Evolutionary conservation across 441 rosid species (phyloP).

Genomic region (Eutrema salsugineum): DNA sequence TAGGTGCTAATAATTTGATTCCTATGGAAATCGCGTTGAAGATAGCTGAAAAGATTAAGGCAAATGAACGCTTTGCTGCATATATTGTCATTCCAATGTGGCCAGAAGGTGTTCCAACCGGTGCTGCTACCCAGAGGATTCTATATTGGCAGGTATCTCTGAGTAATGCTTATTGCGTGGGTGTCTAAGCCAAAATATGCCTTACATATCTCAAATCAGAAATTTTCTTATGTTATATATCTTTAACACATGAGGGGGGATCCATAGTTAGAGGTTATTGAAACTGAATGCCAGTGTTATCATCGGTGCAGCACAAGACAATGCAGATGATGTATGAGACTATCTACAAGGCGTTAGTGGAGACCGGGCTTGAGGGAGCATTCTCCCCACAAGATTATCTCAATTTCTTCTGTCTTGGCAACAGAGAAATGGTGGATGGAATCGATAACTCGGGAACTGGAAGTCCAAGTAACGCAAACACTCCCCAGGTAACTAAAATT

Average conservation of each 20-base stretch:
- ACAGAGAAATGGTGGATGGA: slow-evolving; percentile 55
- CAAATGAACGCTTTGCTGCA: slow-evolving; percentile 90
- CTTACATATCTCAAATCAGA: not conserved
- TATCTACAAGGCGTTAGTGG: slow-evolving; percentile 71
- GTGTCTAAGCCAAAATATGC: not conserved
- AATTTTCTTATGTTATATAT: not conserved
- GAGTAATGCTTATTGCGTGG: not conserved
- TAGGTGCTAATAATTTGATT: slow-evolving; percentile 93
- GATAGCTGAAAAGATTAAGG: slow-evolving; percentile 89
- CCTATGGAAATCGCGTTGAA: slow-evolving; percentile 99
- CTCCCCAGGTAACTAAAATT: slow-evolving; percentile 67
- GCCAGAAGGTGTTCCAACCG: slow-evolving; percentile 97
- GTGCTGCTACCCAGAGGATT: slow-evolving; percentile 88
- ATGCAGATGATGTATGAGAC: slow-evolving; percentile 99
- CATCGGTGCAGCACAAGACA: slow-evolving; percentile 64
- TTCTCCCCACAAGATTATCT: slow-evolving; percentile 74
- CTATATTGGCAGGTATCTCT: slow-evolving; percentile 88
- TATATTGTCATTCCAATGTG: slow-evolving; percentile 95
- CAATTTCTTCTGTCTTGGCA: slow-evolving; percentile 93
- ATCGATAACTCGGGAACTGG: slow-evolving; percentile 19
- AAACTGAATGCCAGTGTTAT: not conserved
- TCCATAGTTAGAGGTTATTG: not conserved
- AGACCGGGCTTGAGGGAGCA: slow-evolving; percentile 71
- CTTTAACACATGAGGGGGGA: not conserved
- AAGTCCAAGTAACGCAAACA: slow-evolving; percentile 48